Conservation (phyloP, 192 early-diverging fungal genomes). For the Coemansia sp. region DNA sequence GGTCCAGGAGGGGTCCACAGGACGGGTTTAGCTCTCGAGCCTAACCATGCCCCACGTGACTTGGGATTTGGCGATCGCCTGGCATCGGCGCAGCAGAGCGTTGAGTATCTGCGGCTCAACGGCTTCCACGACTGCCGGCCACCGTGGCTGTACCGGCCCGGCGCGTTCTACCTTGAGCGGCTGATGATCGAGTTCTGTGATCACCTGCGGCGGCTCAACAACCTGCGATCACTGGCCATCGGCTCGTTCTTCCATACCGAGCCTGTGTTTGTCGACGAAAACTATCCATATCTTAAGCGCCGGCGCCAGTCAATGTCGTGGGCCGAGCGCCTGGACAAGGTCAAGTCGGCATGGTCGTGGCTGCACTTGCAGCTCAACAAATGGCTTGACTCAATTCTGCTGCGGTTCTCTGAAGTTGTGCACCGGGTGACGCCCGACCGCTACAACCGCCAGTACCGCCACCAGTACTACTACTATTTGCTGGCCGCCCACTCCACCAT, state of each 20-base stretch:
- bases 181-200: constrained; percentile 56
- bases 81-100: constrained; percentile 33
- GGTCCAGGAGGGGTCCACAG: too few relatives aligned
- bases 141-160: constrained; percentile 47
- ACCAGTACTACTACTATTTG: constrained; percentile 56
- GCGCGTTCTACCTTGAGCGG: constrained; percentile 52
- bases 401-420: constrained; percentile 50
- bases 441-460: constrained; percentile 50
- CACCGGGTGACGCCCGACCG: constrained; percentile 40
- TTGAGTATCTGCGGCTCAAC: constrained; percentile 40
- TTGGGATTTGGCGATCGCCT: constrained; percentile 46
- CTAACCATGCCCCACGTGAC: constrained; percentile 17
- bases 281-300: constrained; percentile 43
- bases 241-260: constrained; percentile 48
- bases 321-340: constrained; percentile 45
- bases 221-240: constrained; percentile 42
- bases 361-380: constrained; percentile 55
- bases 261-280: constrained; percentile 48
- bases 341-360: constrained; percentile 54
- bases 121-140: constrained; percentile 52
- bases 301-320: constrained; percentile 30
- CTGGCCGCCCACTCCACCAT: constrained; percentile 53
- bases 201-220: constrained; percentile 51
- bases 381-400: constrained; percentile 51
- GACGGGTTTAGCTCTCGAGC: too few relatives aligned